These are phyloP conservation scores for Paradendryphiella salina DNA, from an alignment of 2,329 filamentous ascomycete species.

Conservation along the genomic window DNA sequence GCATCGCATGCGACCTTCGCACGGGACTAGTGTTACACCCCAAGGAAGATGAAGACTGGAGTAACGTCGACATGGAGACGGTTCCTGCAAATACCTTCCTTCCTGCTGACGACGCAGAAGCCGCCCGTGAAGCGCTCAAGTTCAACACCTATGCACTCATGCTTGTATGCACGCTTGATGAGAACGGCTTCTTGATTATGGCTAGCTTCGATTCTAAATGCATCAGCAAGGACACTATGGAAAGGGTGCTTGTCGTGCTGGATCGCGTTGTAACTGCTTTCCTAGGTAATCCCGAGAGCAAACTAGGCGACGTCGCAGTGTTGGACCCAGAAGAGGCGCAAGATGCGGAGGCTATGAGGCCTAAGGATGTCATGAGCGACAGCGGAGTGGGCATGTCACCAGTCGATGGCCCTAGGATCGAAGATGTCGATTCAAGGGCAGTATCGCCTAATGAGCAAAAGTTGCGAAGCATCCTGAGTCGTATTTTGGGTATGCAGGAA, in stretches of 20 bases:
- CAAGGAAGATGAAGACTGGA: conserved; percentile 34
- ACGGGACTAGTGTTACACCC: conserved; percentile 47
- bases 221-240: conserved; percentile 57
- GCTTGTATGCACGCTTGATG: conserved; percentile 64
- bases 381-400: conserved; percentile 25
- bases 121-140: conserved; percentile 62
- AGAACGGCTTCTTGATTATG: conserved; percentile 61
- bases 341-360: conserved; percentile 34
- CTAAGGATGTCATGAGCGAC: conserved; percentile 27
- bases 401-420: conserved; percentile 4
- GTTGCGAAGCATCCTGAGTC: conserved; percentile 29
- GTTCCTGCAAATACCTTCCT: conserved; percentile 57
- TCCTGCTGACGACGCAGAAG: conserved; percentile 60
- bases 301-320: conserved; percentile 35
- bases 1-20: conserved; percentile 41
- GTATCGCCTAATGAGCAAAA: conserved; percentile 34
- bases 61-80: conserved; percentile 20
- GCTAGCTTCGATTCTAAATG: conserved; percentile 68
- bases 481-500: conserved; percentile 34
- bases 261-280: conserved; percentile 57
- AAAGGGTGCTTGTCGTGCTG: conserved; percentile 58
- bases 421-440: conserved; percentile 6
- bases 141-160: conserved; percentile 65
- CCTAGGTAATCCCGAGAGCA: conserved; percentile 47
- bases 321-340: conserved; percentile 35